Base-by-base conservation (phyloP, 1,139 yeast species). In the Hemisphaericaspora lyxosophila region DNA sequence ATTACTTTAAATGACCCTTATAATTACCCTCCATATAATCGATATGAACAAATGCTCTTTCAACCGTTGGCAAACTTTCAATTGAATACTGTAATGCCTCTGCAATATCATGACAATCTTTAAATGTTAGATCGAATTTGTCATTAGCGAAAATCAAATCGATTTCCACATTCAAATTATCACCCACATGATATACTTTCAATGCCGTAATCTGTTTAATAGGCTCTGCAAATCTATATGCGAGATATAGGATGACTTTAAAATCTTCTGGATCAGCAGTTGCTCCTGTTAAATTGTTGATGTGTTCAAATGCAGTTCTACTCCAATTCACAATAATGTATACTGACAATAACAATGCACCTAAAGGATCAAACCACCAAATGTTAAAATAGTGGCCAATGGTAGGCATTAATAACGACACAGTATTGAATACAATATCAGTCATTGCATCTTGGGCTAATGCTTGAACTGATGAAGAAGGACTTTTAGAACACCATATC, bases 381-480 rank as follows among this genome's bases (percentile, higher is more conserved):
- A 73, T 53, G 22, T 71, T 56, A 25, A 75, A 57, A 23, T 59
- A 50, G 43, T 71, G 67, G 4, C 92, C 92, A 0, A 75, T 28
- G 0, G 82, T 49, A 0, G 95, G 95, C 72, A 85, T 82, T 15
- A 84, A 49, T 31, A 85, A 69, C 2, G 92, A 84, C 29, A 85
- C 83, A 1, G 73, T 53, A 36, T 82, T 82, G 67, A 85, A 85
- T 3, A 84, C 73, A 31, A 85, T 77, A 58, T 85, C 95, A 0
- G 90, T 85, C 61, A 74, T 67, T 0, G 94, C 94, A 60, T 85
- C 95, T 55, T 84, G 92, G 2, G 92, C 88, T 39, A 85, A 63
- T 0, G 95, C 95, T 54, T 79, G 85, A 2, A 85, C 84, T 0
- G 89, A 79, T 12, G 85, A 77, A 9, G 88, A 81, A 14, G 70